Evolutionary conservation across 129 eudicot species (phyloP), one percentile per base, ranked within the genome.

Genomic region (Tagetes patula): DNA sequence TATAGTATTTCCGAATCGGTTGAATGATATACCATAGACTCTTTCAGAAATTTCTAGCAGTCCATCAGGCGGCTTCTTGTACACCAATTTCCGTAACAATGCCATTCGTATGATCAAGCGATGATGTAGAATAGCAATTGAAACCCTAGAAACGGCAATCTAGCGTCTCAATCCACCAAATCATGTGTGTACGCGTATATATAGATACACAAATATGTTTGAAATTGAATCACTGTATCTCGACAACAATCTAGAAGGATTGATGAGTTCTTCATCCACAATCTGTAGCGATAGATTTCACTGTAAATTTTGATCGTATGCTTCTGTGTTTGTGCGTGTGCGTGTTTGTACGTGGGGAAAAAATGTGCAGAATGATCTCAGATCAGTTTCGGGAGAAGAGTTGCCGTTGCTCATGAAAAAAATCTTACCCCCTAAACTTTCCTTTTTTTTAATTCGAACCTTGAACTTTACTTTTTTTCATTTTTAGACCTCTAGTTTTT

Each of bases 31-130:
- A 92, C 98, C 98, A 73, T 73, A 89, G 43, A 92, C 92, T 75
- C 95, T 82, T 67, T 92, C 98, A 3, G 90, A 78, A 69, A 89
- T 86, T 86, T 92, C 98, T 67, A 92, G 77, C 32, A 92, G 89
- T 61, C 96, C 96, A 72, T 92, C 96, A 13, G 97, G 97, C 38
- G 91, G 97, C 73, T 89, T 92, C 81, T 92, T 78, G 74, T 79
- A 85, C 83, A 78, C 82, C 78, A 92, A 75, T 79, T 80, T 89
- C 58, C 87, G 81, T 46, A 85, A 82, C 62, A 85, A 76, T 8
- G 95, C 92, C 98, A 92, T 89, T 50, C 41, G 69, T 74, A 72
- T 20, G 27, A 20, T 32, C 60, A 73, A 81, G 12, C 67, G 49
- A 50, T 36, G 73, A 56, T 37, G 63, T 13, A 46, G 34, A 69